Base-by-base conservation (phyloP, 495 filamentous ascomycete genomes). In the Podospora appendiculata region DNA sequence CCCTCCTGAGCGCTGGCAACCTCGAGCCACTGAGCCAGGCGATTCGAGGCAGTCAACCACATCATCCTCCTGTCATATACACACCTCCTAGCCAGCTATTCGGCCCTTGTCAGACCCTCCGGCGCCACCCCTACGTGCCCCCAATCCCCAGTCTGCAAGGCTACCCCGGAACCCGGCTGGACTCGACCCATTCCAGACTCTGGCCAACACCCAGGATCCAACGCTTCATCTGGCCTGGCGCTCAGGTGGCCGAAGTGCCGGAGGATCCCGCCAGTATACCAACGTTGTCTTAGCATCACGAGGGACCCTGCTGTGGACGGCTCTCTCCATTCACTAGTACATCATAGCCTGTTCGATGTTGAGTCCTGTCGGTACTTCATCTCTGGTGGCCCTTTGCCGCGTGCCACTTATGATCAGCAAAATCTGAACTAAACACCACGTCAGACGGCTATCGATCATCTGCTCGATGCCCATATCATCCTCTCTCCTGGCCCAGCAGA, bases 11-110 rank as follows among this genome's bases (percentile, higher is more conserved):
- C 25, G 25, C n/a, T n/a, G n/a, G n/a, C n/a, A n/a, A n/a, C n/a
- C n/a, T n/a, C n/a, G n/a, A n/a, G n/a, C n/a, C n/a, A n/a, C 44
- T 32, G 39, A 51, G 32, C 40, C 40, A 51, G 32, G 41, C 32
- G 12, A 7, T 38, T 45, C 40, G 19, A 25, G 41, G 18, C 13
- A 12, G n/a, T 43, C 14, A 32, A 8, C 39, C 44, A 34, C 43
- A 16, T 41, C 17, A 38, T 39, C 42, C 41, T 38, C 32, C 45
- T 58, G 47, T 41, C 16, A 52, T 38, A 49, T 34, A 54, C 45
- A 18, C 47, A 13, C n/a, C 9, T 39, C 48, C 55, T 53, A 38
- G 42, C 45, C 52, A 58, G 52, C 49, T 52, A 52, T 34, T 53
- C 55, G 41, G 44, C 55, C 47, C 51, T 52, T 19, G 32, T 35